phyloP scores from a whole-genome alignment of 2,329 filamentous ascomycete genomes.

The Laburnicola sp. region DNA sequence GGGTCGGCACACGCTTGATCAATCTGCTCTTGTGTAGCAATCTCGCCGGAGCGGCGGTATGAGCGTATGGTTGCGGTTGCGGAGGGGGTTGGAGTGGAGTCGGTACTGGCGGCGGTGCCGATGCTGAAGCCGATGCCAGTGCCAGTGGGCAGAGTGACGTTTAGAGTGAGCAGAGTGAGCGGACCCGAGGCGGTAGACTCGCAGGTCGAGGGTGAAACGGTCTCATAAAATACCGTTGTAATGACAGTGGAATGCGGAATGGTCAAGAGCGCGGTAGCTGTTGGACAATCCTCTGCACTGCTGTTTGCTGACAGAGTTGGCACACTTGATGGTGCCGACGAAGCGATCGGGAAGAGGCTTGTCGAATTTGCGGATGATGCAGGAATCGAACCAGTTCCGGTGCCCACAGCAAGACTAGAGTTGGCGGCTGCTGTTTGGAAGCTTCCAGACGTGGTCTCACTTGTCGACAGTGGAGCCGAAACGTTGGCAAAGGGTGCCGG shows the following conservation, averaged over 20 bases:
- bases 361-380: conserved; percentile 9
- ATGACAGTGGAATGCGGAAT: conserved; percentile 1
- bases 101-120: conserved; percentile 6
- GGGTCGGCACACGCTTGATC: conserved; percentile 27
- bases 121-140: conserved; percentile 1
- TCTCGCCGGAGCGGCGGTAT: conserved; percentile 20
- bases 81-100: neutral
- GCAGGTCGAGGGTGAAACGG: conserved; percentile 9
- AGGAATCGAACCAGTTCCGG: conserved; percentile 1
- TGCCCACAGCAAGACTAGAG: neutral
- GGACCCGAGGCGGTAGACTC: conserved; percentile 7
- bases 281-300: conserved; percentile 5
- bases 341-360: neutral
- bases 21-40: conserved; percentile 31
- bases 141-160: conserved; percentile 13
- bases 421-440: neutral
- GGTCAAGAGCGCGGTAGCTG: neutral
- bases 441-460: neutral
- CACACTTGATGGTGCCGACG: conserved; percentile 1
- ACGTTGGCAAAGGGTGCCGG: conserved; percentile 5
- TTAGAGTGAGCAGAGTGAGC: conserved; percentile 2
- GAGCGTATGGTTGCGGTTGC: conserved; percentile 6
- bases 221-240: conserved; percentile 11
- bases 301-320: conserved; percentile 2
- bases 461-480: conserved; percentile 5